phyloP scores from a whole-genome alignment of 148 eudicot genomes.

The Chenopodium quinoa region DNA sequence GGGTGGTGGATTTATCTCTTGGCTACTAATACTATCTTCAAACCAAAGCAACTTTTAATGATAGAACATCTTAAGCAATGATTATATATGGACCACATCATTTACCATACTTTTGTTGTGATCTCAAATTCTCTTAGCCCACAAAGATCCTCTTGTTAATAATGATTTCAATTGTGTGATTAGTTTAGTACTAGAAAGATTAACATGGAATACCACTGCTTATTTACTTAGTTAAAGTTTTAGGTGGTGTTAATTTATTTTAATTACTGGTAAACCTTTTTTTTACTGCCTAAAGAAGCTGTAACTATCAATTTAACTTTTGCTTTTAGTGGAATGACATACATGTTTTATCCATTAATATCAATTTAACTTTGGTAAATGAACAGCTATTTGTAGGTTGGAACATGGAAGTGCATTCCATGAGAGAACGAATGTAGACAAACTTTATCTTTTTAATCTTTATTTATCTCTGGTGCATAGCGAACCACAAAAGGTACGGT shows the following conservation, averaged over 20 bases:
- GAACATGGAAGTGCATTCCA: not conserved
- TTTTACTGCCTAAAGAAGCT: constrained; percentile 5
- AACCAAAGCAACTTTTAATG: constrained; percentile 33
- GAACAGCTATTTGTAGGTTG: not conserved
- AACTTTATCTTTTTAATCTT: not conserved
- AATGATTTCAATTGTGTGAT: constrained; percentile 6
- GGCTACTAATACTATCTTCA: constrained; percentile 16
- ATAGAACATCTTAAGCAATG: constrained; percentile 28
- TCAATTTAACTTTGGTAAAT: not conserved
- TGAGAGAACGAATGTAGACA: not conserved
- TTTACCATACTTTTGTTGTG: constrained; percentile 16
- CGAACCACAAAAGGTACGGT: no score
- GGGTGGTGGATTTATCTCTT: constrained; percentile 14
- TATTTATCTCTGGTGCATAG: no score
- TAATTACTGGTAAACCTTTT: not conserved
- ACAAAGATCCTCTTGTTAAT: constrained; percentile 23
- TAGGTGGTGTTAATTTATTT: not conserved
- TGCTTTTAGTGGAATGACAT: constrained; percentile 7
- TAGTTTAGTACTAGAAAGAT: constrained; percentile 8
- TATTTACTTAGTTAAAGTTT: not conserved
- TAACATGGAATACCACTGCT: constrained; percentile 13
- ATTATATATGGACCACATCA: constrained; percentile 24
- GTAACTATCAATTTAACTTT: not conserved
- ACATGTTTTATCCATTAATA: not conserved
- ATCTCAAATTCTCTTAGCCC: constrained; percentile 34